Conservation (phyloP, 768 basidiomycete genomes). For the Dentipellis sp. region DNA sequence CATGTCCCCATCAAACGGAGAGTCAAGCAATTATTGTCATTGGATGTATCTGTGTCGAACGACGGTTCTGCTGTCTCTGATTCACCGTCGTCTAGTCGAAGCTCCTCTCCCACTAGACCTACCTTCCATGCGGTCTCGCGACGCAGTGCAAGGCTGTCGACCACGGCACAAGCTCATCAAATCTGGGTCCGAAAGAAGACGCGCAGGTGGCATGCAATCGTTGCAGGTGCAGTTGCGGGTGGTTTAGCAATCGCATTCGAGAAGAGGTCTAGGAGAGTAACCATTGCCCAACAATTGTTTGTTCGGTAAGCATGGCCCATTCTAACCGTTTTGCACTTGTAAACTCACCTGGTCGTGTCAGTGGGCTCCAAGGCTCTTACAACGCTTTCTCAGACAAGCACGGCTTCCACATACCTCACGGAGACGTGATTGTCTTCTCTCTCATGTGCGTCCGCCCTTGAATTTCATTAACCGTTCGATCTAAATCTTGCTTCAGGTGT, state of each 20-base stretch:
- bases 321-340: not conserved
- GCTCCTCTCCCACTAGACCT: slow-evolving; percentile 9
- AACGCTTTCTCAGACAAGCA: slow-evolving; percentile 65
- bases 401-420: slow-evolving; percentile 69
- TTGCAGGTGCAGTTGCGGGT: slow-evolving; percentile 73
- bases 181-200: slow-evolving; percentile 58
- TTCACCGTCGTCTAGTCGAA: slow-evolving; percentile 14
- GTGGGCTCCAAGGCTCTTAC: slow-evolving; percentile 86
- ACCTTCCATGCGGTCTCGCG: slow-evolving; percentile 13
- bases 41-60: not conserved
- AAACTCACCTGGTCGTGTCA: slow-evolving; percentile 18
- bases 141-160: slow-evolving; percentile 45
- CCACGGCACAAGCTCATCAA: slow-evolving; percentile 54
- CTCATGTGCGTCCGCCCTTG: slow-evolving; percentile 41
- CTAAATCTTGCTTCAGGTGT: slow-evolving; percentile 36
- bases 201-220: slow-evolving; percentile 66
- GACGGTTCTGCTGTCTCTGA: slow-evolving; percentile 21
- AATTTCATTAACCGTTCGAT: not conserved
- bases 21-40: slow-evolving; percentile 7
- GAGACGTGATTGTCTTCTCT: slow-evolving; percentile 74
- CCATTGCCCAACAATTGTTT: slow-evolving; percentile 82
- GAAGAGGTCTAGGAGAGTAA: slow-evolving; percentile 49
- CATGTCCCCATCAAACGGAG: slow-evolving; percentile 15
- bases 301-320: slow-evolving; percentile 49
- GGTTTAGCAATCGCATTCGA: slow-evolving; percentile 71